Conservation (phyloP, 192 early-diverging fungal genomes). For the Backusella mclennaniae region DNA sequence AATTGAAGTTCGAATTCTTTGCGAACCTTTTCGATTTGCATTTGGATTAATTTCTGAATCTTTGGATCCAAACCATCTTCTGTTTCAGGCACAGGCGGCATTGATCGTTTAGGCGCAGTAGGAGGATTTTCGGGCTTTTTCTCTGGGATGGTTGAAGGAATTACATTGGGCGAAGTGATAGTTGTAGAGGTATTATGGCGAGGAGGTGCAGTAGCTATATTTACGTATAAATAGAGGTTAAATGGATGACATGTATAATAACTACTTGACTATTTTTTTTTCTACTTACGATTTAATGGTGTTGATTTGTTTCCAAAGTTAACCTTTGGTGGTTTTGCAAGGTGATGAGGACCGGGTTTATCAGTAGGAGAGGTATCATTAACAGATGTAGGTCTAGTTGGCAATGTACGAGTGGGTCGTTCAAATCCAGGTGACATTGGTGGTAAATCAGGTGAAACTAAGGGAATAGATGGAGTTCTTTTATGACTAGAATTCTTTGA, state of each 20-base stretch:
- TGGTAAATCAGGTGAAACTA: constrained; percentile 36
- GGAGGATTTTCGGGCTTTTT: constrained; percentile 3
- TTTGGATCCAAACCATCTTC: constrained; percentile 10
- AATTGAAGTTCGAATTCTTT: constrained; percentile 24
- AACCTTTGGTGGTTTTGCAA: constrained; percentile 14
- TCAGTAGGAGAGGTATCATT: neutral
- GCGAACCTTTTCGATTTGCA: constrained; percentile 22
- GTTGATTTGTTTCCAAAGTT: constrained; percentile 3
- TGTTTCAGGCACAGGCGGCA: constrained; percentile 4
- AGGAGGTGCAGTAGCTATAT: neutral
- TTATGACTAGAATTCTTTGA: constrained; percentile 3
- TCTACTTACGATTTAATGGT: neutral
- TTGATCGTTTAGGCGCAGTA: constrained; percentile 5
- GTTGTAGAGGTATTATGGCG: neutral
- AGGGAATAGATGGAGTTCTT: constrained; percentile 21
- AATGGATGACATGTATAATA: too few relatives aligned
- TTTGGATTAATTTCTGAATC: constrained; percentile 1
- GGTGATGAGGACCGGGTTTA: neutral
- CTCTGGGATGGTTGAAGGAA: neutral
- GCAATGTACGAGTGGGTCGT: constrained; percentile 27
- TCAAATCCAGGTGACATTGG: constrained; percentile 21
- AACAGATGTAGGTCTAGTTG: constrained; percentile 7
- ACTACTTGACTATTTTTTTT: neutral
- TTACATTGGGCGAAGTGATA: neutral
- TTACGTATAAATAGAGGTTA: neutral